Evolutionary conservation across 192 early-diverging fungal genomes (phyloP).

Genomic region (Funneliformis geosporum): DNA sequence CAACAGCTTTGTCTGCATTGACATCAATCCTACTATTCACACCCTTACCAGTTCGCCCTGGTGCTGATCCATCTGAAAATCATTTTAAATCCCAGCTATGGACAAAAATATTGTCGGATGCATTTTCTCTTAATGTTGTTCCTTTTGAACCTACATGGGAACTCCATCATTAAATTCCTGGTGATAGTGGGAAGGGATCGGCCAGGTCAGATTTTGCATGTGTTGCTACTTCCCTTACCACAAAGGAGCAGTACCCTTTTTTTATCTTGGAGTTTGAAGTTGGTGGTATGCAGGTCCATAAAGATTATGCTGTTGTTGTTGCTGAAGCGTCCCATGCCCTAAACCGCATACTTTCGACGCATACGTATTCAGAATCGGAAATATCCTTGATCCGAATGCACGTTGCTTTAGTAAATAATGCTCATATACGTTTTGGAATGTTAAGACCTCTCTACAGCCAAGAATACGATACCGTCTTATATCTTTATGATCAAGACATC

Average conservation of each 20-base stretch:
- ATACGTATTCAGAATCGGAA: neutral
- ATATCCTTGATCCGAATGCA: slow-evolving; percentile 4
- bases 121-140: neutral
- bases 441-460: slow-evolving; percentile 5
- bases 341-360: neutral
- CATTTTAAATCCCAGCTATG: slow-evolving; percentile 16
- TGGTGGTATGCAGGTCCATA: slow-evolving; percentile 6
- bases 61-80: neutral
- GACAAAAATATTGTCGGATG: slow-evolving; percentile 9
- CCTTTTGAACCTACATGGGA: slow-evolving; percentile 23
- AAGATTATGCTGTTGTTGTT: slow-evolving; percentile 10
- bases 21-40: neutral
- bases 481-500: slow-evolving; percentile 20
- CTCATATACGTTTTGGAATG: slow-evolving; percentile 13
- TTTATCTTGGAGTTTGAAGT: slow-evolving; percentile 24
- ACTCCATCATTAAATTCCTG: slow-evolving; percentile 6
- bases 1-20: slow-evolving; percentile 8
- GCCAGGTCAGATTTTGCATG: slow-evolving; percentile 13
- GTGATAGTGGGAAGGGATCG: slow-evolving; percentile 9
- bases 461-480: neutral
- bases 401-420: slow-evolving; percentile 9
- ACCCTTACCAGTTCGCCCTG: slow-evolving; percentile 2
- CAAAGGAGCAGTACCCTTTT: slow-evolving; percentile 1
- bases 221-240: neutral
- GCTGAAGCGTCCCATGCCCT: neutral